Base-by-base conservation (phyloP, 257 asterid genomes). In the Paulownia fortunei region DNA sequence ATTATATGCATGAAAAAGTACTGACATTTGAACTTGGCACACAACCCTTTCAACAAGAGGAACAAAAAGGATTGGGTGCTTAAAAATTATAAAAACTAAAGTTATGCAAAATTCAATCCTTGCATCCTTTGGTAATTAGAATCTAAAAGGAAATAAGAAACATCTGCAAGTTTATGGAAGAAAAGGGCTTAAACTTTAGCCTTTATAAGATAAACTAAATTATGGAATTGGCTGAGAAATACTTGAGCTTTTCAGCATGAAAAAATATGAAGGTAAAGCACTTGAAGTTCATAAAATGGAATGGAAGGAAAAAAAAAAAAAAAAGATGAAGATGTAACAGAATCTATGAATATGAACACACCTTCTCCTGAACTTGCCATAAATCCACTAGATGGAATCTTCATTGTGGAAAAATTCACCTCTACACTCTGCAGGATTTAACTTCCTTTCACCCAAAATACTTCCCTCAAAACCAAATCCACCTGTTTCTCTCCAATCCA, bases 301-400 rank as follows among this genome's bases (percentile, higher is more conserved):
- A 24, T 16, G 27, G 23, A n/a, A n/a, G n/a, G n/a, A n/a, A n/a
- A 51, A 16, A 34, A 54, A 16, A 44, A 27, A 65, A 73, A 11
- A 32, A 42, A 54, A 7, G 13, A 12, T 27, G 27, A 56, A 71
- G 19, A 66, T 59, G 65, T 2, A 39, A 37, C 9, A 23, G 39
- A 49, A 5, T 46, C 34, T 58, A 11, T 63, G 46, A 84, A 65
- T 49, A 52, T 24, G 15, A 61, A 72, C 86, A 34, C 37, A 90
- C 96, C 96, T 88, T 90, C 96, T 54, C 80, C 92, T 58, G 96
- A 70, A 87, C 80, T 90, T 72, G 89, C 82, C 79, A 84, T 77
- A 80, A 80, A 90, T 52, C 90, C 96, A 69, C 80, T 87, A 70
- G 89, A 67, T 76, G 96, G 88, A 60, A 90, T 84, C 89, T 87